Base-by-base conservation (phyloP, 73 alveolate species). In the Paraurostyla sp. region DNA sequence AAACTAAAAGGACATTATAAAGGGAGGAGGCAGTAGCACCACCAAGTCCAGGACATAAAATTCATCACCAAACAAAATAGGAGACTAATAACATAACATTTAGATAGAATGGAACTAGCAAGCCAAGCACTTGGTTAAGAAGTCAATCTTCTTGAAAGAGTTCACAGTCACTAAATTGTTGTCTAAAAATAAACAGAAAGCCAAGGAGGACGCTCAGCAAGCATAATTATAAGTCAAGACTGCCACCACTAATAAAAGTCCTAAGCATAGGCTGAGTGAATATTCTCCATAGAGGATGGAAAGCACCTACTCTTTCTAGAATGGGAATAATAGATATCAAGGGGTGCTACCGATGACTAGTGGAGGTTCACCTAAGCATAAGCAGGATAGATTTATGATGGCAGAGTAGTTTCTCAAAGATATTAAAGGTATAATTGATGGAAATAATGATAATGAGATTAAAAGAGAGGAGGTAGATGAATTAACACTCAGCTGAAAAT, bases 381-480 rank as follows among this genome's bases (percentile, higher is more conserved):
- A 60, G 71, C 71, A 56, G 71, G 82, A 65, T 38, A 32, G 58
- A 40, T 65, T 65, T 40, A 42, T 65, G 30, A 65, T 65, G 56
- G 82, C 82, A 18, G 82, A 65, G 82, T 38, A 23, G 7, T 65
- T 65, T 23, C 60, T 65, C 0, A 58, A 65, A 40, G 82, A 65
- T 18, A 65, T 65, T 6, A 65, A 35, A 30, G n/a, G 41, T 65
- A 65, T 65, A 11, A 58, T 38, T 16, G 82, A 65, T 65, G 32
- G n/a, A n/a, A n/a, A n/a, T n/a, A n/a, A n/a, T n/a, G n/a, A n/a
- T n/a, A n/a, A n/a, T n/a, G n/a, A n/a, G n/a, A n/a, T n/a, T n/a
- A n/a, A n/a, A n/a, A n/a, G n/a, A n/a, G n/a, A n/a, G n/a, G n/a
- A n/a, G n/a, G n/a, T n/a, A n/a, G n/a, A n/a, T n/a, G n/a, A n/a